Conservation (phyloP, 2,329 filamentous ascomycete genomes). For the Cladosporium austrohemisphaericum region DNA sequence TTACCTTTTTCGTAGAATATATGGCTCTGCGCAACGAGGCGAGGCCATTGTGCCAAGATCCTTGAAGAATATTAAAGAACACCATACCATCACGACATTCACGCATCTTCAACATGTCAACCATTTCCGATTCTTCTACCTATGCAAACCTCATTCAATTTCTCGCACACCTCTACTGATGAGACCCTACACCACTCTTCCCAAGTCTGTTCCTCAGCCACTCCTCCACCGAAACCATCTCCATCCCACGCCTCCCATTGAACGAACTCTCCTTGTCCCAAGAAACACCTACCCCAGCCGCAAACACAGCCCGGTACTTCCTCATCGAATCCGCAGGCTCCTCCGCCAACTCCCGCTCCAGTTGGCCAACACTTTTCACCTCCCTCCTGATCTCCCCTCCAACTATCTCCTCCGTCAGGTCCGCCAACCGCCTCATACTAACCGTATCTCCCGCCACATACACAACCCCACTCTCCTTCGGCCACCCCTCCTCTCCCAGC, state of each 20-base stretch:
- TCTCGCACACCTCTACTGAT: too few relatives aligned
- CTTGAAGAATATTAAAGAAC: too few relatives aligned
- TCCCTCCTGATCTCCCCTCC: constrained; percentile 45
- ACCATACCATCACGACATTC: too few relatives aligned
- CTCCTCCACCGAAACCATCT: constrained; percentile 41
- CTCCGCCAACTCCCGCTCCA: constrained; percentile 45
- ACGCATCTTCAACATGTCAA: too few relatives aligned
- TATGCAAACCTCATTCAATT: too few relatives aligned
- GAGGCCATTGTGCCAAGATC: too few relatives aligned
- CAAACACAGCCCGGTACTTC: constrained; percentile 62
- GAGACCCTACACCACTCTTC: too few relatives aligned
- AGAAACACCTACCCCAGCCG: constrained; percentile 53
- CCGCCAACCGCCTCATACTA: constrained; percentile 50
- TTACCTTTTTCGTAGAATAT: too few relatives aligned
- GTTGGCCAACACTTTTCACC: constrained; percentile 46
- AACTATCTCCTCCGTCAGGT: constrained; percentile 48
- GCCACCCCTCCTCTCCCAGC: constrained; percentile 31
- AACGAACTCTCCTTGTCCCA: constrained; percentile 56
- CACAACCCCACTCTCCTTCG: constrained; percentile 44
- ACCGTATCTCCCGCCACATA: constrained; percentile 62
- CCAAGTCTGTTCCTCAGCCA: constrained; percentile 32
- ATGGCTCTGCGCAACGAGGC: too few relatives aligned
- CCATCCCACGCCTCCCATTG: constrained; percentile 50
- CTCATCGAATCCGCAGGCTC: constrained; percentile 49
- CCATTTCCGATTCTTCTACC: too few relatives aligned